phyloP scores from a whole-genome alignment of 1,139 yeast species.

The Geotrichum bryndzae region DNA sequence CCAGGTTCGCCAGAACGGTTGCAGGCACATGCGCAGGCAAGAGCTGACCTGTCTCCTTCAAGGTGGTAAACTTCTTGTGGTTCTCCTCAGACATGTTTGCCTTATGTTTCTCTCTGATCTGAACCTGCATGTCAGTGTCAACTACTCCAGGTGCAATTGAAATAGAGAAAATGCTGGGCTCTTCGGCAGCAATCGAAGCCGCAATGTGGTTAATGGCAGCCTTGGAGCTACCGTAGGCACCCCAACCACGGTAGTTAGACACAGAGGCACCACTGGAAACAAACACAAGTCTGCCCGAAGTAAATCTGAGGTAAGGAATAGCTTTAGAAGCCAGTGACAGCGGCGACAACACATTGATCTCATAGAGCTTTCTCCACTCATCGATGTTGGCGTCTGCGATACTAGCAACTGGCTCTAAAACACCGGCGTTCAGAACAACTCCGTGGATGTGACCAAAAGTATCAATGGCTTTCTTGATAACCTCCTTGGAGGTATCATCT shows the following conservation, averaged over 20 bases:
- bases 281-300: conserved; percentile 59
- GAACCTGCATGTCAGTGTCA: conserved; percentile 77
- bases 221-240: conserved; percentile 83
- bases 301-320: conserved; percentile 52
- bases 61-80: conserved; percentile 52
- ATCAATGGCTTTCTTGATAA: conserved; percentile 45
- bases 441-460: conserved; percentile 62
- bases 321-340: conserved; percentile 53
- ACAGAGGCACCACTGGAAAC: conserved; percentile 85
- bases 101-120: conserved; percentile 57
- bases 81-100: conserved; percentile 52
- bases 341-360: conserved; percentile 73
- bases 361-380: conserved; percentile 61
- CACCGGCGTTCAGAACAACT: conserved; percentile 81
- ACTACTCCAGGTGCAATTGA: conserved; percentile 93
- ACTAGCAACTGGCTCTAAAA: conserved; percentile 68
- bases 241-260: conserved; percentile 65
- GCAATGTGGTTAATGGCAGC: conserved; percentile 82
- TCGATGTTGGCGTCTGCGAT: conserved; percentile 46
- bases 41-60: conserved; percentile 51
- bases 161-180: conserved; percentile 50
- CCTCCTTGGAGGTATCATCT: conserved; percentile 34
- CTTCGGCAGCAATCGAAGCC: conserved; percentile 60
- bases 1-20: conserved; percentile 57
- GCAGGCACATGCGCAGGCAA: conserved; percentile 69